Evolutionary conservation across 1,284 basidiomycete genomes (phyloP).

Genomic region (Naganishia cerealis): DNA sequence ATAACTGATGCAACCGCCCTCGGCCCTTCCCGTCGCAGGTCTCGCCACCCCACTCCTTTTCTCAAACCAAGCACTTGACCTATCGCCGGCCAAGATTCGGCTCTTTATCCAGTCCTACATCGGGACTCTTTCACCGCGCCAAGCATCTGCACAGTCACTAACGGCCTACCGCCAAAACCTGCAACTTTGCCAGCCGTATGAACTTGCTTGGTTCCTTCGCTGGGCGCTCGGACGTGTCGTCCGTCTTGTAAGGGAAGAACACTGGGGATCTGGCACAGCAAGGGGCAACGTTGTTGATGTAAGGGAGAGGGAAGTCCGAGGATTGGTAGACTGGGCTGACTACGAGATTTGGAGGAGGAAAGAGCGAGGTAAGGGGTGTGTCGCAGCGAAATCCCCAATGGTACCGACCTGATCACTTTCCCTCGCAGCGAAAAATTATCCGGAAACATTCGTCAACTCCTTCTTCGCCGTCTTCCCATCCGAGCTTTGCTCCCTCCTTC

Average conservation of each 20-base stretch:
- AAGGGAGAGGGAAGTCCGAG: slow-evolving; percentile 67
- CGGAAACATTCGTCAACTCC: slow-evolving; percentile 66
- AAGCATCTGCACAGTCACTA: slow-evolving; percentile 58
- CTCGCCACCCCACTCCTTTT: slow-evolving; percentile 86
- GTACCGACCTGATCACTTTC: slow-evolving; percentile 2
- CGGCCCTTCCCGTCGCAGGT: slow-evolving; percentile 53
- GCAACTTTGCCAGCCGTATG: slow-evolving; percentile 55
- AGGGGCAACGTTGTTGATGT: slow-evolving; percentile 42
- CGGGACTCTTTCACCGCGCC: slow-evolving; percentile 51
- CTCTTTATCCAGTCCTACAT: slow-evolving; percentile 75
- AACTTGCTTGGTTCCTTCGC: slow-evolving; percentile 78
- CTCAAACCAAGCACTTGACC: slow-evolving; percentile 77
- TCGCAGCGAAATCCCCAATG: neutral
- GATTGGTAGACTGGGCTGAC: slow-evolving; percentile 72
- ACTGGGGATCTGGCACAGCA: neutral
- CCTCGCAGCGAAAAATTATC: slow-evolving; percentile 63
- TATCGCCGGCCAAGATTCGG: slow-evolving; percentile 68
- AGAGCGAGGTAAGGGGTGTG: slow-evolving; percentile 65
- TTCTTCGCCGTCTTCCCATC: slow-evolving; percentile 63
- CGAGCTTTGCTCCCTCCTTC: slow-evolving; percentile 63
- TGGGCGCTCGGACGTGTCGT: slow-evolving; percentile 78
- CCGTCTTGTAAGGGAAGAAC: slow-evolving; percentile 54
- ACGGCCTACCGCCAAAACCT: neutral
- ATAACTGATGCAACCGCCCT: slow-evolving; percentile 9
- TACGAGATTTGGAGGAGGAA: slow-evolving; percentile 74